Conservation (phyloP, 2,329 filamentous ascomycete species). For the Sarocladium kiliense region DNA sequence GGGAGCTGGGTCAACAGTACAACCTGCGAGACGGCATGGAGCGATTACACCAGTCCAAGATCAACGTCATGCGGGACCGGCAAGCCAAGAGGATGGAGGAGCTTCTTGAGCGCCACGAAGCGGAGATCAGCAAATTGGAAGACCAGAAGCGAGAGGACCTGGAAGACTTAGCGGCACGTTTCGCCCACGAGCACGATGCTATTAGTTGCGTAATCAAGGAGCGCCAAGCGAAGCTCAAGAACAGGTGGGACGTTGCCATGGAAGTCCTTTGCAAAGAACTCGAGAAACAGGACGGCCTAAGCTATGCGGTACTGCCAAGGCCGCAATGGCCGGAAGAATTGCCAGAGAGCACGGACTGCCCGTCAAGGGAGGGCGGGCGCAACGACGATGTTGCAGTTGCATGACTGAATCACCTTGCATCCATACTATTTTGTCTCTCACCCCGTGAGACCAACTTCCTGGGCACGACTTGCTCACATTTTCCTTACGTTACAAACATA, state of each 20-base stretch:
- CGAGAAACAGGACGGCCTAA: constrained; percentile 36
- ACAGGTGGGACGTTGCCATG: constrained; percentile 47
- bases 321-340: constrained; percentile 25
- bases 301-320: constrained; percentile 32
- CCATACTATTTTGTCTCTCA: background rate
- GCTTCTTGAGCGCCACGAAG: constrained; percentile 48
- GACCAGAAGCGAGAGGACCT: constrained; percentile 42
- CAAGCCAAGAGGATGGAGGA: constrained; percentile 59
- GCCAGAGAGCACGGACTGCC: background rate
- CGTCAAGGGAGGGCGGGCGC: background rate
- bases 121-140: constrained; percentile 41
- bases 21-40: constrained; percentile 55
- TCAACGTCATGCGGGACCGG: constrained; percentile 61
- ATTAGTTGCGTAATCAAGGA: constrained; percentile 39
- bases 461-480: background rate
- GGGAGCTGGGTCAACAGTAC: constrained; percentile 57
- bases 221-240: constrained; percentile 38
- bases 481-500: background rate
- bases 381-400: background rate
- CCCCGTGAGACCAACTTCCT: background rate
- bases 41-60: constrained; percentile 52
- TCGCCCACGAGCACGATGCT: constrained; percentile 44
- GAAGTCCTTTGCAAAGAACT: constrained; percentile 50
- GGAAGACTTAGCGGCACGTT: constrained; percentile 40
- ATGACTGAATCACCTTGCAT: background rate